A percentile compares a stretch with the other conserved stretches of the same genome.
These are phyloP conservation scores for Cyberlindnera saturnus DNA, from an alignment of 805 yeast genomes.

Conservation along the genomic window DNA sequence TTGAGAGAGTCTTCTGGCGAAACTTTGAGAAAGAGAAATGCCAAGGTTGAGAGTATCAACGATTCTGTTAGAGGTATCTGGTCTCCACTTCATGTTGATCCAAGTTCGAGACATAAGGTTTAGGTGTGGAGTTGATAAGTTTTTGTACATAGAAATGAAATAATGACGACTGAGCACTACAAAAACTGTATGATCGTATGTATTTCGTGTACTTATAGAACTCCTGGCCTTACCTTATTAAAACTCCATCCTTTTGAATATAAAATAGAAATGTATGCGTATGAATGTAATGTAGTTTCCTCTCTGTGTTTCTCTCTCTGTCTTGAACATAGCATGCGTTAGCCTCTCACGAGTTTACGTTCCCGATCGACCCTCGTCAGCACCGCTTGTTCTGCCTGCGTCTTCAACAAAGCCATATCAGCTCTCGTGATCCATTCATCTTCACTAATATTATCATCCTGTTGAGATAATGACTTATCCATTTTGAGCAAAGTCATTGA, in stretches of 20 bases:
- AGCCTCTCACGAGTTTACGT: slow-evolving; percentile 11
- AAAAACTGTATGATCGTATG: neutral
- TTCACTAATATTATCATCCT: slow-evolving; percentile 4
- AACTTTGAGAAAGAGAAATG: slow-evolving; percentile 51
- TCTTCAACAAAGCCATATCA: slow-evolving; percentile 10
- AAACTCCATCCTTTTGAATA: neutral
- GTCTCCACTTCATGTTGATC: slow-evolving; percentile 87
- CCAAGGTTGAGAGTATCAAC: slow-evolving; percentile 77
- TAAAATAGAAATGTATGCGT: neutral
- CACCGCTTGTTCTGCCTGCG: slow-evolving; percentile 23
- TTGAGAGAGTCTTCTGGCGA: slow-evolving; percentile 67
- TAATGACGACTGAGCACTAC: neutral
- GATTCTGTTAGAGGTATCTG: slow-evolving; percentile 91
- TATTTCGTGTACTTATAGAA: neutral
- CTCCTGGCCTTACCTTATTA: neutral
- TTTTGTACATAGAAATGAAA: neutral
- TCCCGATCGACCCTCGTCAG: slow-evolving; percentile 23
- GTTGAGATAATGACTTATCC: slow-evolving; percentile 17
- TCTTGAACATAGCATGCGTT: neutral
- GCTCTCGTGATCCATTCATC: slow-evolving; percentile 15
- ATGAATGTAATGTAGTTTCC: no score
- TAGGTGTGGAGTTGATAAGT: neutral
- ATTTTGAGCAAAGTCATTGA: slow-evolving; percentile 21
- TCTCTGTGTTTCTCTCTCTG: no score
- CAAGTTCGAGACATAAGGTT: slow-evolving; percentile 38